Conservation (phyloP, 441 rosid species). For the Erysimum pusillum region DNA sequence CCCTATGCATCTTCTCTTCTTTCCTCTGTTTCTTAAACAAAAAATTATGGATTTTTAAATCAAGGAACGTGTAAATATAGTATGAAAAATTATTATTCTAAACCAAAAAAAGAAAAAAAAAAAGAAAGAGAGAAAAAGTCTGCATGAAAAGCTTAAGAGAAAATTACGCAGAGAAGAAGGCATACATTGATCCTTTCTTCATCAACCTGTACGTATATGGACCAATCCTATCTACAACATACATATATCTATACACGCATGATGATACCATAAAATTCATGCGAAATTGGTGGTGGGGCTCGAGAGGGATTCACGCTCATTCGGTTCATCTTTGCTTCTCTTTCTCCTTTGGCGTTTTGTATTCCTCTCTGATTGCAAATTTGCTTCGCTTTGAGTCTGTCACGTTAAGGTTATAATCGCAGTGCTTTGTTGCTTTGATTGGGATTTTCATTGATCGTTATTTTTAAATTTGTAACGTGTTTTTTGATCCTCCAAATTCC, state of each 20-base stretch:
- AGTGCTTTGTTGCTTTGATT: not conserved
- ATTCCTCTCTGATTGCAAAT: not conserved
- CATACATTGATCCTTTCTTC: slow-evolving; percentile 9
- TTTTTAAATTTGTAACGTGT: slow-evolving; percentile 3
- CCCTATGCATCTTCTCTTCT: too few species aligned
- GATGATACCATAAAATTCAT: slow-evolving; percentile 13
- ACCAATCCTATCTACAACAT: not conserved
- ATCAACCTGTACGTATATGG: not conserved
- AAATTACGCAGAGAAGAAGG: slow-evolving; percentile 36
- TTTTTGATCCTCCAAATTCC: not conserved
- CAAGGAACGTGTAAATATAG: too few species aligned
- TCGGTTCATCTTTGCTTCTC: slow-evolving; percentile 32
- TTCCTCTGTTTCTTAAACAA: too few species aligned
- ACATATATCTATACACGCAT: not conserved
- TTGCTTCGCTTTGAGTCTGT: slow-evolving; percentile 21
- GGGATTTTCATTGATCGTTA: not conserved
- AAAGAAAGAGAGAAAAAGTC: slow-evolving; percentile 8
- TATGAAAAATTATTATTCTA: not conserved
- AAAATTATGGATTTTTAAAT: not conserved
- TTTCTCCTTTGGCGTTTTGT: not conserved
- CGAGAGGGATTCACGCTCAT: slow-evolving; percentile 45
- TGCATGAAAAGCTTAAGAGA: slow-evolving; percentile 42
- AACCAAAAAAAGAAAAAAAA: not conserved
- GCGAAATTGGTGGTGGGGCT: slow-evolving; percentile 29
- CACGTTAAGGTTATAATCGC: not conserved